Evolutionary conservation across 176 grass and related monocot species (phyloP), one percentile per base, ranked within the genome.

Genomic region (Aechmea fasciata): DNA sequence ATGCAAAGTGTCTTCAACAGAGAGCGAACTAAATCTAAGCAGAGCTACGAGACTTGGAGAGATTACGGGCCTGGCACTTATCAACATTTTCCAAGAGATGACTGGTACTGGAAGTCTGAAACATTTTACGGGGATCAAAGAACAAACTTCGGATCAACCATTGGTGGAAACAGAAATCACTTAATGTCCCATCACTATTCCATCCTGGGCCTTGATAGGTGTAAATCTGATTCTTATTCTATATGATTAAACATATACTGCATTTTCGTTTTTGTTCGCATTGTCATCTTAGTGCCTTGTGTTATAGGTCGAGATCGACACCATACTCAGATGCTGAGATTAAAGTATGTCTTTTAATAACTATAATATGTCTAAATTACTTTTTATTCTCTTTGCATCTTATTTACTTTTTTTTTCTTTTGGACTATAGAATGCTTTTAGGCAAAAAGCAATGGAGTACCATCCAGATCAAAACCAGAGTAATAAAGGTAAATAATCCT

Each of bases 1-100:
- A 93, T 99, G 94, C 94, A 99, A 81, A 88, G 94, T 73, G 94
- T 99, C 73, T 99, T 99, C 72, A 99, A 93, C 63, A 85, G 94
- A 80, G 94, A 93, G 71, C 85, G 87, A 79, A 85, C 83, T 75
- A 99, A 90, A 83, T 87, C 73, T 65, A 93, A 79, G 80, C 80
- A 68, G 65, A 80, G 74, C 70, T 93, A 99, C 57, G 85, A 87
- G 48, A 68, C 70, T 49, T 75, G 71, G 79, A 83, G 78, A 26
- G 66, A 64, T 51, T 63, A 77, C 57, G 69, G 79, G 73, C 70
- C 87, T 53, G 69, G 28, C 73, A 70, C 72, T 66, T 72, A 85
- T 82, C 91, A 96, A 57, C 68, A 76, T 66, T 78, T 51, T 69
- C 79, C 33, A 83, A 96, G 79, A 70, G 67, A 85, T 23, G 77